Base-by-base conservation (phyloP, 371 early-diverging fungal genomes). In the Apophysomyces trapeziformis region DNA sequence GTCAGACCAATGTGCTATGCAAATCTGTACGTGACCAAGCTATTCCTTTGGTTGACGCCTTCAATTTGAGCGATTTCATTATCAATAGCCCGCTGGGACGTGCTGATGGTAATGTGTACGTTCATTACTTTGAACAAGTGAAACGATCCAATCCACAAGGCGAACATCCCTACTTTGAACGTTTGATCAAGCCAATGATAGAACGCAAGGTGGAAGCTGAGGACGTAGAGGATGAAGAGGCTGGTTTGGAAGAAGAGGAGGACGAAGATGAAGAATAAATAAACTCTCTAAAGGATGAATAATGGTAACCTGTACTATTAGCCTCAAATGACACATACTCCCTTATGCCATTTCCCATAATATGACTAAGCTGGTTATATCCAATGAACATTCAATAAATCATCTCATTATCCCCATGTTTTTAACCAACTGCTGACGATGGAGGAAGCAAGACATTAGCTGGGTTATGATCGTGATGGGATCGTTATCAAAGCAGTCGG, bases 41-140 rank as follows among this genome's bases (percentile, higher is more conserved):
- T 56, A 91, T 96, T 71, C 88, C 93, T 8, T 80, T 96, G 50
- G 92, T 93, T 18, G 97, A 96, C 68, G 80, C 95, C 21, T 96
- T 95, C 79, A 91, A 90, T 71, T 87, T 90, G 76, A 77, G 90
- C 35, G 97, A 96, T 76, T 95, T 89, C 73, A 86, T 94, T 46
- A 74, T 96, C 76, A 94, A 95, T 84, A 93, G 94, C 60, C 95
- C 96, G n/a, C 74, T 96, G 16, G 97, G 97, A 35, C 86, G 90
- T 45, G 87, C 84, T 62, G 96, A 96, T 65, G 97, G 97, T 66
- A 89, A 96, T 72, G 87, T 92, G 7, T 95, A 95, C 74, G 92
- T 89, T 58, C 86, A 89, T 70, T 95, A 95, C 92, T 95, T 94
- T 84, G 87, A 90, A 39, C 86, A 88, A 47, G 94, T 96, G 56